Conservation (phyloP, 441 rosid genomes). For the Adansonia rubrostipa region DNA sequence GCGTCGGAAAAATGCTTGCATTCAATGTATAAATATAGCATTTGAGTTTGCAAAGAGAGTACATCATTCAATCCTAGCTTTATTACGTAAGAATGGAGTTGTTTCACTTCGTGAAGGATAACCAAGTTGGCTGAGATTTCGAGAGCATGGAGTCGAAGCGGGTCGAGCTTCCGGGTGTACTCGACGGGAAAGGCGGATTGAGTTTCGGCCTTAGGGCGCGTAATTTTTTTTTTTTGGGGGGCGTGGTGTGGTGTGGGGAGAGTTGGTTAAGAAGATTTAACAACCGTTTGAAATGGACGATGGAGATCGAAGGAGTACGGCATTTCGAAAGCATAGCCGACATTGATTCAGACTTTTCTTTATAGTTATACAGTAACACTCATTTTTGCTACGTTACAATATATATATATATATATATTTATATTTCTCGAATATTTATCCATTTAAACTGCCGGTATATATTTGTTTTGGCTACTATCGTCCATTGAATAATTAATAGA, state of each 20-base stretch:
- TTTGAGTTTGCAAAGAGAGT: constrained; percentile 55
- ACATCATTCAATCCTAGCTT: constrained; percentile 47
- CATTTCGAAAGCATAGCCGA: constrained; percentile 14
- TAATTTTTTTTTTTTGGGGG: background rate
- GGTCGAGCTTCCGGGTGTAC: constrained; percentile 8
- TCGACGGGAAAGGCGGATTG: constrained; percentile 7
- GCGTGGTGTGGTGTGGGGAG: background rate
- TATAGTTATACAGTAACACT: too few relatives aligned
- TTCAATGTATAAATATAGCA: constrained; percentile 50
- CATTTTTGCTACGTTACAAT: too few relatives aligned
- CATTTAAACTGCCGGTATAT: too few relatives aligned
- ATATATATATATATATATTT: background rate
- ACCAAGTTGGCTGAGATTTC: constrained; percentile 43
- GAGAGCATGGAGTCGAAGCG: constrained; percentile 38
- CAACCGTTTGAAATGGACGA: constrained; percentile 42
- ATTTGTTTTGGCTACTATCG: too few relatives aligned
- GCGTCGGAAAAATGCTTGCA: constrained; percentile 34
- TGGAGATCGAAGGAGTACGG: constrained; percentile 25
- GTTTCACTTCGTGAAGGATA: constrained; percentile 41
- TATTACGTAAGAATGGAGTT: constrained; percentile 42
- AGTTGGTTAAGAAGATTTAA: constrained; percentile 21
- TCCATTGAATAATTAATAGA: too few relatives aligned
- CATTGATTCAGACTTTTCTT: background rate
- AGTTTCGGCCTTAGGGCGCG: constrained; percentile 3
- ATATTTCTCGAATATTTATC: background rate